Evolutionary conservation across 768 basidiomycete species (phyloP), one percentile per base, ranked within the genome.

Genomic region (Naematelia encephala): DNA sequence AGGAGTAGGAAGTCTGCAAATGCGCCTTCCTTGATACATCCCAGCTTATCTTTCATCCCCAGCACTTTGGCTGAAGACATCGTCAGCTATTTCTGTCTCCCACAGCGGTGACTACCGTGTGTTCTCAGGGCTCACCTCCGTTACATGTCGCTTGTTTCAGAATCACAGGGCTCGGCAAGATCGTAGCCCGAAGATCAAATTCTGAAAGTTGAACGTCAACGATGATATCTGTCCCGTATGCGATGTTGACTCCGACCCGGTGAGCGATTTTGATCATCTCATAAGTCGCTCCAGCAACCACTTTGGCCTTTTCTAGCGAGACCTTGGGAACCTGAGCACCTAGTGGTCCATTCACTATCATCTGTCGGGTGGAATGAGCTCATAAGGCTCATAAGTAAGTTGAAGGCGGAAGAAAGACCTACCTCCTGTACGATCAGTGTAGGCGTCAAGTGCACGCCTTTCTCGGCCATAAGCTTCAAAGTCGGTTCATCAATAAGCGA

Each of bases 341-440:
- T 11, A 56, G 44, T 4, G 54, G 54, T 5, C 54, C 44, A 28
- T 56, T 56, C 48, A 56, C 46, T n/a, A 56, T 44, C 16, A 44
- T 21, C 53, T 54, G 39, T 23, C 12, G 12, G 22, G 11, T 43
- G n/a, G 8, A 16, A 39, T 39, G 34, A 39, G 34, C 34, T n/a
- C n/a, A n/a, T n/a, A n/a, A n/a, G n/a, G n/a, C n/a, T n/a, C n/a
- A n/a, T n/a, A n/a, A n/a, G n/a, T n/a, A n/a, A n/a, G 16, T 39
- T 8, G 34, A 16, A 39, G 34, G 16, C 34, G 34, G 34, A 39
- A 39, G 34, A 39, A 16, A 39, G 34, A 60, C 60, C 53, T 26
- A 63, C 61, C 14, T 63, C 65, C n/a, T 54, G 51, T 12, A 64
- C 59, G 25, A 61, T 67, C 56, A 67, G 48, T 14, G 66, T 67